Evolutionary conservation across 192 early-diverging fungal genomes (phyloP).

Genomic region (Entomortierella beljakovae): DNA sequence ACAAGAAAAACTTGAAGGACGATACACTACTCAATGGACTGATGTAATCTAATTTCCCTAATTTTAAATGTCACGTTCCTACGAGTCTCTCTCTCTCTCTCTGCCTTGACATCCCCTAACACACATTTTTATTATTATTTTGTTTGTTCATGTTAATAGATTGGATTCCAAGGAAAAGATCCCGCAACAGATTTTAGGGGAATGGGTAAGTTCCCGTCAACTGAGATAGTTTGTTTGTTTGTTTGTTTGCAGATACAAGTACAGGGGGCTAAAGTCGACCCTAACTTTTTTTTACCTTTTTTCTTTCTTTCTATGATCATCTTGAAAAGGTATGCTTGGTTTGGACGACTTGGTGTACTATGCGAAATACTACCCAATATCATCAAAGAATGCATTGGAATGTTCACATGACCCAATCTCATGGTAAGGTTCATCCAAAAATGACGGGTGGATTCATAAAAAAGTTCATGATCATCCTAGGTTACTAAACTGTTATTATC

Average conservation of each 20-base stretch:
- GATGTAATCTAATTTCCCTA: constrained; percentile 53
- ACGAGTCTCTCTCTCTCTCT: no score
- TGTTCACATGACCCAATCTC: constrained; percentile 69
- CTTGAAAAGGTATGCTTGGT: constrained; percentile 69
- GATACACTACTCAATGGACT: constrained; percentile 73
- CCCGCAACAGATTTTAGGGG: constrained; percentile 89
- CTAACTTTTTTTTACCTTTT: neutral
- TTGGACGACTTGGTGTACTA: constrained; percentile 80
- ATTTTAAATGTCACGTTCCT: neutral
- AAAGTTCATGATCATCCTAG: neutral
- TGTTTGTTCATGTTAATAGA: constrained; percentile 30
- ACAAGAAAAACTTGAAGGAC: constrained; percentile 53
- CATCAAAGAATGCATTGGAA: constrained; percentile 64
- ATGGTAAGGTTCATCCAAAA: no score
- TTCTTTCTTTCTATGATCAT: neutral
- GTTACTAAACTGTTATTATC: neutral
- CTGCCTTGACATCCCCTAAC: neutral
- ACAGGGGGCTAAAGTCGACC: neutral
- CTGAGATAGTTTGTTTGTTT: neutral
- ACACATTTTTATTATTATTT: neutral
- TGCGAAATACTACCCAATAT: constrained; percentile 65
- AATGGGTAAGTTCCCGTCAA: constrained; percentile 68
- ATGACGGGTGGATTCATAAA: no score
- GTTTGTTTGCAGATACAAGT: neutral
- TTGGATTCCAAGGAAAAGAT: constrained; percentile 89